A percentile compares a stretch with the other conserved stretches of the same genome.
These are phyloP conservation scores for Schizopora paradoxa DNA, from an alignment of 1,284 basidiomycete genomes.

Conservation along the genomic window DNA sequence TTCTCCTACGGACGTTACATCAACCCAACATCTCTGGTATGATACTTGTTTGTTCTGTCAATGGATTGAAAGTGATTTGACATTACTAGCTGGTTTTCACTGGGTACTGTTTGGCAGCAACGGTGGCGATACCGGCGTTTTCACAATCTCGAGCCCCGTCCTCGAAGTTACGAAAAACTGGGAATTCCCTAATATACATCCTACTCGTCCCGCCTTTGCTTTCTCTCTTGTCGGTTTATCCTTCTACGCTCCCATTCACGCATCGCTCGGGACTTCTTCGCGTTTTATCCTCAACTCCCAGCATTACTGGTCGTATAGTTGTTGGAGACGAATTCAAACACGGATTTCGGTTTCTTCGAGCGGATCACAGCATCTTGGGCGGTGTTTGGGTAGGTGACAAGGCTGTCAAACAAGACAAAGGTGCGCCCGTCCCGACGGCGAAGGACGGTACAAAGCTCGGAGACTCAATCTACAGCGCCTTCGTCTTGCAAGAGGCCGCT, in stretches of 20 bases:
- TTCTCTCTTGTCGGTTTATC: conserved; percentile 6
- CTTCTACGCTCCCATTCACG: conserved; percentile 9
- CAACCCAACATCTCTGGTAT: too few relatives aligned
- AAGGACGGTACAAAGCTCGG: conserved; percentile 51
- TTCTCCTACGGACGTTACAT: too few relatives aligned
- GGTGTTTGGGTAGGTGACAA: conserved; percentile 75
- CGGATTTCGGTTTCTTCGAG: conserved; percentile 75
- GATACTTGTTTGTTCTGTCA: too few relatives aligned
- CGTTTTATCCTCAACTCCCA: conserved; percentile 15
- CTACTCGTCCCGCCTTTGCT: conserved; percentile 4
- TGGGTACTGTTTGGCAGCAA: too few relatives aligned
- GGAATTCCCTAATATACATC: too few relatives aligned
- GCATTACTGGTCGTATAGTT: conserved; percentile 18
- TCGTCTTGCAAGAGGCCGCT: conserved; percentile 80
- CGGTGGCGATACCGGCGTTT: too few relatives aligned
- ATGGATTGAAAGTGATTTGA: too few relatives aligned
- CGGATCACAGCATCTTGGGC: conserved; percentile 84
- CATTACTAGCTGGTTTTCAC: too few relatives aligned
- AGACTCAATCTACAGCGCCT: conserved; percentile 79
- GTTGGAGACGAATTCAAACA: conserved; percentile 26
- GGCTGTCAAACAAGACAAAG: conserved; percentile 37
- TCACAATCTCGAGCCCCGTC: too few relatives aligned
- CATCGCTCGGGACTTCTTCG: conserved; percentile 14
- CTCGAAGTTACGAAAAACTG: too few relatives aligned
- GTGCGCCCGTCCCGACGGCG: conserved; percentile 41